Percentiles rank a stretch among this genome's conserved stretches.
These are phyloP conservation scores for Salix purpurea DNA, from an alignment of 345 rosid species.

Conservation along the genomic window DNA sequence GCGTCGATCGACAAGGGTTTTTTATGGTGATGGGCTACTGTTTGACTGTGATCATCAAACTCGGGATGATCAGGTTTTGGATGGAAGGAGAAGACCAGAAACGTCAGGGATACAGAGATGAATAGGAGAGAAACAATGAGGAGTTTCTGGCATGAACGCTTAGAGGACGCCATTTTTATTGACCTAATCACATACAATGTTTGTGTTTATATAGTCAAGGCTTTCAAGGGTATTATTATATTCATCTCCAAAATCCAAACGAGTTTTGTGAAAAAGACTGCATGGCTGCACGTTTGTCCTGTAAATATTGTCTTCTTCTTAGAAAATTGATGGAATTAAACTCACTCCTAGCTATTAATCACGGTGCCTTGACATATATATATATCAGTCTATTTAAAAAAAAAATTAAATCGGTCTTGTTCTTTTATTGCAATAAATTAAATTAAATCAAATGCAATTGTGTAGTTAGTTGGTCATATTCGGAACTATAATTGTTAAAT, in stretches of 20 bases:
- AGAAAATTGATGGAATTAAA: no score
- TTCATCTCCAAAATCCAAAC: not conserved
- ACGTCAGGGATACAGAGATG: conserved; percentile 34
- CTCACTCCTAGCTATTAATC: no score
- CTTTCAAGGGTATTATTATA: not conserved
- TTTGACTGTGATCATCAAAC: not conserved
- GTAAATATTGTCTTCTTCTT: not conserved
- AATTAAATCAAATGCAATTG: no score
- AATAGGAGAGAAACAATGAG: conserved; percentile 38
- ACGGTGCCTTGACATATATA: no score
- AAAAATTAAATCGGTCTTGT: not conserved
- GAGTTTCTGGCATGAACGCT: conserved; percentile 31
- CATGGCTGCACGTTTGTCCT: not conserved
- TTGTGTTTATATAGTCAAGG: conserved; percentile 2
- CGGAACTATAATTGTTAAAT: no score
- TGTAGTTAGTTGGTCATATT: no score
- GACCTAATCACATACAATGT: not conserved
- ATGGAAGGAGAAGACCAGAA: conserved; percentile 33
- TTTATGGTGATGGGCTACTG: not conserved
- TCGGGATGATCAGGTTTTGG: not conserved
- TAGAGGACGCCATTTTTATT: conserved; percentile 37
- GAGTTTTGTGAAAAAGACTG: not conserved
- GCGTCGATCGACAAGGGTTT: not conserved
- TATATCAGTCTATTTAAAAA: no score
- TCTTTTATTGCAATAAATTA: no score